These are phyloP conservation scores for Rhinocladiella mackenziei DNA, from an alignment of 2,329 filamentous ascomycete genomes.

Conservation along the genomic window DNA sequence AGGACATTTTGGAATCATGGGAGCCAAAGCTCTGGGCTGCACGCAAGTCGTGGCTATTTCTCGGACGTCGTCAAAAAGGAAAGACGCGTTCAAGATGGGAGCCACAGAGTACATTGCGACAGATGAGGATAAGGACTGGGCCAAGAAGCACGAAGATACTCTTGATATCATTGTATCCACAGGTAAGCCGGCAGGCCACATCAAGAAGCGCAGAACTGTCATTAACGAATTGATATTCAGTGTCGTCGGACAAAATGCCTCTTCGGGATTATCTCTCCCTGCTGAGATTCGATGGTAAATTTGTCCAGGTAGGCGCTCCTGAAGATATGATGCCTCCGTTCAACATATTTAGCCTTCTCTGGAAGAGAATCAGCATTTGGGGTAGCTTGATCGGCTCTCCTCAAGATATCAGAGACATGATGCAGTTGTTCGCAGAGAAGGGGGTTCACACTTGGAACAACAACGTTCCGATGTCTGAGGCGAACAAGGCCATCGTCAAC, in stretches of 20 bases:
- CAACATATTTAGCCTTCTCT: no score
- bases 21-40: slow-evolving; percentile 65
- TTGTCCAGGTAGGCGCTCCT: slow-evolving; percentile 65
- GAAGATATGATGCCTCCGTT: slow-evolving; percentile 55
- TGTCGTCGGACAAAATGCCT: slow-evolving; percentile 50
- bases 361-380: no score
- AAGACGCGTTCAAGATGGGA: slow-evolving; percentile 52
- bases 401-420: slow-evolving; percentile 47
- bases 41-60: slow-evolving; percentile 59
- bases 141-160: slow-evolving; percentile 43
- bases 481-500: slow-evolving; percentile 35
- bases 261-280: slow-evolving; percentile 58
- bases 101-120: slow-evolving; percentile 56
- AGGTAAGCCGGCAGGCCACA: no score
- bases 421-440: slow-evolving; percentile 42
- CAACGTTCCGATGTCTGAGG: slow-evolving; percentile 40
- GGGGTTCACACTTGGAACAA: slow-evolving; percentile 43
- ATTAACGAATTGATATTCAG: no score
- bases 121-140: slow-evolving; percentile 54
- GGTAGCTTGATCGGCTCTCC: slow-evolving; percentile 57
- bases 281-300: slow-evolving; percentile 55
- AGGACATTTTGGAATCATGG: slow-evolving; percentile 69
- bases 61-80: slow-evolving; percentile 47
- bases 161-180: slow-evolving; percentile 57
- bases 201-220: no score